phyloP scores from a whole-genome alignment of 106 monocot species.

The Apostasia shenzhenica region DNA sequence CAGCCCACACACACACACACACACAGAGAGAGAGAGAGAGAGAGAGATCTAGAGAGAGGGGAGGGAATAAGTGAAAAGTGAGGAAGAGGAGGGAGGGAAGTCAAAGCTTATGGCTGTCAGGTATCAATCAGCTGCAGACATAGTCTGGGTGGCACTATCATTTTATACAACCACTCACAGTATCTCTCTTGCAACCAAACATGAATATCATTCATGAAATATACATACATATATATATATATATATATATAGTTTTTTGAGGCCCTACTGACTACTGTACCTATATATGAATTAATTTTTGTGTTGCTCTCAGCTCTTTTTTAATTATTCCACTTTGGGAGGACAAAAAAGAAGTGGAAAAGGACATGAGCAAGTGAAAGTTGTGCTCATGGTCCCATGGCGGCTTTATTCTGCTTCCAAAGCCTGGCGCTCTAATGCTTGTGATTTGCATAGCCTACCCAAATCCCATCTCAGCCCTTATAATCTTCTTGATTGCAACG shows the following conservation, averaged over 20 bases:
- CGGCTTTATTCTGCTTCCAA: conserved; percentile 1
- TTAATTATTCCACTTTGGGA: neutral
- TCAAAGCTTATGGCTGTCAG: conserved; percentile 4
- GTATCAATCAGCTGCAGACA: neutral
- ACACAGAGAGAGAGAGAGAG: conserved; percentile 1
- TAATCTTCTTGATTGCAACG: too few relatives aligned
- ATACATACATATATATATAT: too few relatives aligned
- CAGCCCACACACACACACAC: too few relatives aligned
- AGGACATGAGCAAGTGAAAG: neutral
- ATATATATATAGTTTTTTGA: neutral
- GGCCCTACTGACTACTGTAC: neutral
- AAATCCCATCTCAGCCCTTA: too few relatives aligned
- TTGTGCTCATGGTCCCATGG: neutral
- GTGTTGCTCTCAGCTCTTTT: neutral
- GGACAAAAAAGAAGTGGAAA: neutral
- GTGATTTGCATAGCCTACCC: too few relatives aligned
- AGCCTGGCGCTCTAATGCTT: neutral
- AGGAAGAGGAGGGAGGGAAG: neutral
- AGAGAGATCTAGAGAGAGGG: too few relatives aligned
- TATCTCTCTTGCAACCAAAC: too few relatives aligned
- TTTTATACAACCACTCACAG: neutral
- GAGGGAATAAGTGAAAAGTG: neutral
- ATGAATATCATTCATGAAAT: neutral
- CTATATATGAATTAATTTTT: neutral
- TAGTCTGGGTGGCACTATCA: neutral